Conservation (phyloP, 2,329 filamentous ascomycete genomes). For the Stemphylium lycopersici region DNA sequence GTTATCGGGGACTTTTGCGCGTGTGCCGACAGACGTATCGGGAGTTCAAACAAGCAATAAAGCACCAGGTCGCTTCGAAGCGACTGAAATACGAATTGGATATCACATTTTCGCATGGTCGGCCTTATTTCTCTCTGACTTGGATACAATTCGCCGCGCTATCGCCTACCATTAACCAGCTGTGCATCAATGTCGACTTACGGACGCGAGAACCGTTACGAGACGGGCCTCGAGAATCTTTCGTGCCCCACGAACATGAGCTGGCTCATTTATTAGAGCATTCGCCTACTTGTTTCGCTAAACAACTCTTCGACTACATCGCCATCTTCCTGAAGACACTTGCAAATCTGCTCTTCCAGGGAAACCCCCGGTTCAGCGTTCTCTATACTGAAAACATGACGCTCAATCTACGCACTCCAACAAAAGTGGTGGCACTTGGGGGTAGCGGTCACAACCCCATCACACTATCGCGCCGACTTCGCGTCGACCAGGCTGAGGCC, state of each 20-base stretch:
- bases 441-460: conserved; percentile 20
- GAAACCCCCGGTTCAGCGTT: conserved; percentile 27
- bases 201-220: conserved; percentile 36
- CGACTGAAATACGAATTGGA: conserved; percentile 34
- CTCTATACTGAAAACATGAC: conserved; percentile 37
- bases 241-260: conserved; percentile 33
- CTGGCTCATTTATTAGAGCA: conserved; percentile 35
- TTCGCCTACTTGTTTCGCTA: conserved; percentile 33
- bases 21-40: conserved; percentile 30
- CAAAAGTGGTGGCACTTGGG: conserved; percentile 21
- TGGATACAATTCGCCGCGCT: conserved; percentile 38
- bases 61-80: conserved; percentile 34
- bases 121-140: conserved; percentile 40
- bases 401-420: conserved; percentile 38
- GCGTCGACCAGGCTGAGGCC: conserved; percentile 28
- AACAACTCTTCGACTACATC: conserved; percentile 41
- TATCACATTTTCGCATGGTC: conserved; percentile 40
- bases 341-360: conserved; percentile 30
- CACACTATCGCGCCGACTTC: conserved; percentile 23
- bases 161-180: conserved; percentile 36
- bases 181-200: conserved; percentile 39
- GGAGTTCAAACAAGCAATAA: conserved; percentile 38
- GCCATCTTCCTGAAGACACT: conserved; percentile 39
- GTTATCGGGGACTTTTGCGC: conserved; percentile 35
- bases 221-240: conserved; percentile 12